Evolutionary conservation across 2,329 filamentous ascomycete genomes (phyloP), one percentile per base, ranked within the genome.

Genomic region (Exophiala bonariae): DNA sequence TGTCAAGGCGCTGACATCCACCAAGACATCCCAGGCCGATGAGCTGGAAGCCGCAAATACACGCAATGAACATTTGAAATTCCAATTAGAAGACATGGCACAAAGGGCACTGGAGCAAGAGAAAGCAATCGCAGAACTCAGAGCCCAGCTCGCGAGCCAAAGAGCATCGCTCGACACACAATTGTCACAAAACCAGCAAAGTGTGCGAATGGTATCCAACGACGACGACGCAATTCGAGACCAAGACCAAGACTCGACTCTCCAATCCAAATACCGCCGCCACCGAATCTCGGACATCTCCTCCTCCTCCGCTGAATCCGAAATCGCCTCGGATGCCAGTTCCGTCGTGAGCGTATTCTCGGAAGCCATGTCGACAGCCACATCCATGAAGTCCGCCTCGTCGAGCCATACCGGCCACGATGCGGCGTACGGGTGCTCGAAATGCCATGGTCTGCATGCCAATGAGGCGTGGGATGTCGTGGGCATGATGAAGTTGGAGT

Each of bases 31-130:
- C 9, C 77, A 80, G 55, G 70, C 73, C n/a, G 81, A 83, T 53
- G 81, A 84, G 61, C 69, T 81, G 0, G 79, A 82, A 50, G 81
- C 83, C 56, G 74, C 79, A 11, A 73, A 80, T 26, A 81, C 78
- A 31, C 72, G 80, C 6, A 72, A 77, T 11, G 69, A 73, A 30
- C 76, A 82, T 56, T 65, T 83, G 43, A 83, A 82, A 64, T 70
- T 76, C 54, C 81, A 84, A 62, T 68, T 85, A 16, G 77, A 82
- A 60, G 78, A 77, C 30, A 78, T 83, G 72, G 77, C 79, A 4
- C 72, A 72, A 26, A 73, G 75, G 50, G 74, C 77, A 2, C 64
- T 70, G 13, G 75, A 81, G 57, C 79, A 82, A 59, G 78, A 81
- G 49, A 72, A 72, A 55, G 73, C 76, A 40, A 81, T 82, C 66